phyloP scores from a whole-genome alignment of 2,329 filamentous ascomycete species.

The Botryosphaeria dothidea region DNA sequence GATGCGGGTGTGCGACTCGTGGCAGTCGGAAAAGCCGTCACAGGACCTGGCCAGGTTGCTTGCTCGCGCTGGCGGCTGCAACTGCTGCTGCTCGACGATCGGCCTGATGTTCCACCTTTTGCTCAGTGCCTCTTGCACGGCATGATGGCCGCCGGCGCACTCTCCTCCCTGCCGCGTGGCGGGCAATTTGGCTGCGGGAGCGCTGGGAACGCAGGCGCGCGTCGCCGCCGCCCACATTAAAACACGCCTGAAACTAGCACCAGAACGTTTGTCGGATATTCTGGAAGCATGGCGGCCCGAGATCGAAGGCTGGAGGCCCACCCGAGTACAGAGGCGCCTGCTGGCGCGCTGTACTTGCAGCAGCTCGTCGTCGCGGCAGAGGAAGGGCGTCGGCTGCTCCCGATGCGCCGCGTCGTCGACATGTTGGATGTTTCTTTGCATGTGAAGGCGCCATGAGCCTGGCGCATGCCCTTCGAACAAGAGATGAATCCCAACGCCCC shows the following conservation, averaged over 20 bases:
- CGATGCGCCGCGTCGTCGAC: neutral
- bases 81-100: neutral
- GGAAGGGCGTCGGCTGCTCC: slow-evolving; percentile 11
- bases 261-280: slow-evolving; percentile 7
- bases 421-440: slow-evolving; percentile 2
- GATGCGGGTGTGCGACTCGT: neutral
- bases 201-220: neutral
- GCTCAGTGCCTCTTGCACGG: neutral
- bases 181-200: slow-evolving; percentile 1
- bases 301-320: neutral
- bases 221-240: slow-evolving; percentile 6
- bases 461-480: slow-evolving; percentile 8
- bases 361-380: neutral
- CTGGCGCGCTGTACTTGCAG: neutral
- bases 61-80: neutral
- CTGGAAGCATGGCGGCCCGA: slow-evolving; percentile 5
- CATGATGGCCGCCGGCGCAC: neutral
- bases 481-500: slow-evolving; percentile 15
- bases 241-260: slow-evolving; percentile 14
- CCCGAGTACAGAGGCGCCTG: neutral
- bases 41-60: neutral
- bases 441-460: slow-evolving; percentile 14
- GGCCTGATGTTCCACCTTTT: neutral
- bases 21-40: slow-evolving; percentile 6
- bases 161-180: neutral